Conservation (phyloP, 1,284 basidiomycete species). For the Amylostereum chailletii region DNA sequence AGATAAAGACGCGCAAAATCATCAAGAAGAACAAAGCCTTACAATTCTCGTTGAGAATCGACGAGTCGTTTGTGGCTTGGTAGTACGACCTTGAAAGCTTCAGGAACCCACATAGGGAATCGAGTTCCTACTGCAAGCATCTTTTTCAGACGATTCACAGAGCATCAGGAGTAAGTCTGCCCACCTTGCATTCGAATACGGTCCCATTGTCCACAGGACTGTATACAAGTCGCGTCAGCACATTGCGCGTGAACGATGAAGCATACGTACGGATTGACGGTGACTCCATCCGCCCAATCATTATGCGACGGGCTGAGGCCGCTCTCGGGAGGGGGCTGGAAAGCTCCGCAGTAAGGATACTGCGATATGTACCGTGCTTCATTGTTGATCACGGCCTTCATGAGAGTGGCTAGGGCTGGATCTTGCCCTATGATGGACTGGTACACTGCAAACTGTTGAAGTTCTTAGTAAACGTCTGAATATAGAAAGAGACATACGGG, state of each 20-base stretch:
- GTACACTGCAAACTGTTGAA: constrained; percentile 56
- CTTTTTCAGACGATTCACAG: neutral
- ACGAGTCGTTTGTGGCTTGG: constrained; percentile 55
- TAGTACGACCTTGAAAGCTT: constrained; percentile 71
- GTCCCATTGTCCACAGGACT: constrained; percentile 60
- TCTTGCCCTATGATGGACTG: constrained; percentile 48
- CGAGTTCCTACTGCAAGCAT: constrained; percentile 55
- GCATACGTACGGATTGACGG: constrained; percentile 55
- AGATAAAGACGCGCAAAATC: neutral
- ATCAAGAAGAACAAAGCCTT: constrained; percentile 13
- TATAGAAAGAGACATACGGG: neutral
- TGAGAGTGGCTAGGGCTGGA: constrained; percentile 47
- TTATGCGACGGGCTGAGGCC: constrained; percentile 54
- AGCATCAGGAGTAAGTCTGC: neutral
- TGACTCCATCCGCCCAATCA: constrained; percentile 55
- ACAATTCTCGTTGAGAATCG: constrained; percentile 68
- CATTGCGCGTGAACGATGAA: too few relatives aligned
- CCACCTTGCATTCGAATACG: constrained; percentile 73
- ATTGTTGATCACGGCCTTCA: constrained; percentile 70
- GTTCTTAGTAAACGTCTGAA: constrained; percentile 4
- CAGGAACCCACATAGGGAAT: constrained; percentile 67
- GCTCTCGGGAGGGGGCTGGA: constrained; percentile 70
- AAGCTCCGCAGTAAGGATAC: constrained; percentile 69
- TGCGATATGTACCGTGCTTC: constrained; percentile 67
- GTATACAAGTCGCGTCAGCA: neutral